Base-by-base conservation (phyloP, 495 filamentous ascomycete genomes). In the Mycothermus thermophilus region DNA sequence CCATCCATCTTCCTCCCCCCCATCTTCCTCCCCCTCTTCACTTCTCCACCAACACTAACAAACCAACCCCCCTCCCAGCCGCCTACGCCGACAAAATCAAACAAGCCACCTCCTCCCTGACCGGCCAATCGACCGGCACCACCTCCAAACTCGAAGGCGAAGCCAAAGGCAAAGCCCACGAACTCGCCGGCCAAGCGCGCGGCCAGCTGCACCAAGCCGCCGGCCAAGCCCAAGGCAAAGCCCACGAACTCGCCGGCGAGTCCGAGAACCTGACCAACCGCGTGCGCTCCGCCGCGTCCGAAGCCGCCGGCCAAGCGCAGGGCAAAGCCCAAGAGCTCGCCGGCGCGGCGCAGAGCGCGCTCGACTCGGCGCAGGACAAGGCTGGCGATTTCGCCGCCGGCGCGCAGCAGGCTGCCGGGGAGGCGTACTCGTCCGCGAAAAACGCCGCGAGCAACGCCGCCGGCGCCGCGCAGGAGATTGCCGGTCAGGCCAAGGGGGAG, bases 21-120 rank as follows among this genome's bases (percentile, higher is more conserved):
- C 35, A 50, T 54, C 9, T 47, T 63, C 16, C 69, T 71, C 54
- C 60, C 70, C 53, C 62, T 56, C 24, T 62, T 58, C 19, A 55
- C 45, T 38, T 43, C 55, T 15, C 48, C 45, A 3, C 38, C 12
- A 10, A 16, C 4, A 14, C 20, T 11, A 27, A 4, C 3, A 22
- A 26, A 44, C 41, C 44, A 51, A 47, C 39, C 12, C 4, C 13
- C 8, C 2, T 1, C 3, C 5, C 41, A 72, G 67, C 62, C 40
- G 60, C 52, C 32, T 55, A 59, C 10, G 53, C 62, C 10, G 44
- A 54, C 42, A 71, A 70, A 42, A 43, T 66, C 23, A 66, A 63
- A 33, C 51, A 56, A 27, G 54, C 44, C 34, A 35, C 38, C 14
- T 46, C 48, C 1, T 42, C 44, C 29, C n/a, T n/a, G n/a, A n/a